phyloP scores from a whole-genome alignment of 2,329 filamentous ascomycete genomes.

The Fusarium succisae region DNA sequence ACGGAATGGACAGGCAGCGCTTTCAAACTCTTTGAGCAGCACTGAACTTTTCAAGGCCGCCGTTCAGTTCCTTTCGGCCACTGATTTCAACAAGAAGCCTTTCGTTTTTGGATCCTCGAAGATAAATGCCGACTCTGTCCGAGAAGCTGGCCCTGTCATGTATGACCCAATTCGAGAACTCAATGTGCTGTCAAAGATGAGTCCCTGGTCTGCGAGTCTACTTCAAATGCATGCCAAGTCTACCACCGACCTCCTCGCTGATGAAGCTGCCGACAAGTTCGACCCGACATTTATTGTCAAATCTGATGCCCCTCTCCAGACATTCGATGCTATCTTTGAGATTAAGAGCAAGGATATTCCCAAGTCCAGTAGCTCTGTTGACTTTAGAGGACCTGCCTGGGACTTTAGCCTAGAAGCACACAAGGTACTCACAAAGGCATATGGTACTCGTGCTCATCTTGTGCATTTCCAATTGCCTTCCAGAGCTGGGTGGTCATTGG shows the following conservation, averaged over 20 bases:
- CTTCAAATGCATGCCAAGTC: conserved; percentile 79
- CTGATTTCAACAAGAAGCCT: conserved; percentile 75
- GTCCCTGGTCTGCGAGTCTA: conserved; percentile 78
- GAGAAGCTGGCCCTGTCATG: conserved; percentile 70
- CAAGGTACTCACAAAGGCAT: conserved; percentile 71
- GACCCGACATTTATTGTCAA: conserved; percentile 82
- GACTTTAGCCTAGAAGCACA: conserved; percentile 68
- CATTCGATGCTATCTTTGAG: conserved; percentile 61
- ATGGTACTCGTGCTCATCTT: conserved; percentile 77
- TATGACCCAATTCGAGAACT: conserved; percentile 79
- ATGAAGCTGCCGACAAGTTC: conserved; percentile 81
- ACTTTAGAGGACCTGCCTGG: conserved; percentile 56
- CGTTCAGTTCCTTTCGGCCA: conserved; percentile 84
- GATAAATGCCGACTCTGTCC: conserved; percentile 47
- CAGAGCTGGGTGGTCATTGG: conserved; percentile 45
- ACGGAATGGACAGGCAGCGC: conserved; percentile 72
- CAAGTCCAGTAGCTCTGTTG: conserved; percentile 43
- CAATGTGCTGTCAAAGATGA: conserved; percentile 93
- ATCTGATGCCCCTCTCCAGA: conserved; percentile 62
- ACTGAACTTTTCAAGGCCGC: conserved; percentile 95
- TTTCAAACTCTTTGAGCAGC: conserved; percentile 85
- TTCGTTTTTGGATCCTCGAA: conserved; percentile 58
- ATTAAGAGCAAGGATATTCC: conserved; percentile 46
- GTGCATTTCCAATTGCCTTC: conserved; percentile 65
- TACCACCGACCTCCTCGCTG: conserved; percentile 79